Evolutionary conservation across 2,329 filamentous ascomycete genomes (phyloP), one percentile per base, ranked within the genome.

Genomic region (Trematosphaeria pertusa): DNA sequence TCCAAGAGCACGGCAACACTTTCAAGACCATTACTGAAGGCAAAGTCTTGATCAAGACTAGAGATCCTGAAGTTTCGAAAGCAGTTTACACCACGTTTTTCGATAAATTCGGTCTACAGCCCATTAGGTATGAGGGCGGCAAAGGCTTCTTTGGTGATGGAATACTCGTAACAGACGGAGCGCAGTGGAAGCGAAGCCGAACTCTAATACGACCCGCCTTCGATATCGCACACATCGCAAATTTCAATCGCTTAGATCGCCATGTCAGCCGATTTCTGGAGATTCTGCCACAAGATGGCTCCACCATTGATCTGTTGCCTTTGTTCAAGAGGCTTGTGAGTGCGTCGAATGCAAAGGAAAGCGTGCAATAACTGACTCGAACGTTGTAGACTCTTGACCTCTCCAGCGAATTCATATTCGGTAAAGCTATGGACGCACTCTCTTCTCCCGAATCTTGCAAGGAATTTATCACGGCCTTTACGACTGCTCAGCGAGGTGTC

Each of bases 321-420:
- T 28, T 55, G n/a, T 43, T 55, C 30, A 48, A 49, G 19, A 34
- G 52, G 15, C 21, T 55, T 28, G 48, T 51, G 30, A 15, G 48
- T n/a, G n/a, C n/a, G 11, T 4, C 14, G 17, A n/a, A 22, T 15
- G 28, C 10, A 15, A 4, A 18, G 11, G 28, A 28, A 3, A 24
- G 15, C 26, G 31, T 18, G 10, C 7, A 17, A 8, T 17, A 12
- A 17, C 26, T 14, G 28, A 19, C n/a, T n/a, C n/a, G 14, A 32
- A 8, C n/a, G 28, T 20, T 12, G 11, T 43, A 54, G 51, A 51
- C 18, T 17, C 33, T 54, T 5, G 51, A 54, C 22, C 28, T 28
- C 4, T 37, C 43, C 0, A 48, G 31, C 33, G 51, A 52, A 24
- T 54, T 54, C 37, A 55, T 52, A 4, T 52, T 55, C 19, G 52